phyloP scores from a whole-genome alignment of 352 stramenopile species.

The Phytophthora sp. region DNA sequence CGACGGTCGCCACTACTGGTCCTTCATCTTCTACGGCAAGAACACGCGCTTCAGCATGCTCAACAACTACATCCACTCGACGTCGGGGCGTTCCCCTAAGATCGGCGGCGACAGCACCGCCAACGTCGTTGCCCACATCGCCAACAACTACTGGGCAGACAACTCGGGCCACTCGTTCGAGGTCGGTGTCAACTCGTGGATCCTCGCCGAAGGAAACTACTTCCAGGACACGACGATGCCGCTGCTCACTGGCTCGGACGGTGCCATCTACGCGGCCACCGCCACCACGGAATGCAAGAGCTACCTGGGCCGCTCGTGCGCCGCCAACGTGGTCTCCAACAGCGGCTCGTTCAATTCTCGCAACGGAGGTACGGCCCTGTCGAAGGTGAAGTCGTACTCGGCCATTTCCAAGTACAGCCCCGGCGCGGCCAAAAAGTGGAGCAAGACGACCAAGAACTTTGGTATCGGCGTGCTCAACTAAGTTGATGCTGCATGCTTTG shows the following conservation, averaged over 20 bases:
- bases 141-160: constrained; percentile 43
- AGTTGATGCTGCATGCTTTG: not conserved
- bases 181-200: constrained; percentile 30
- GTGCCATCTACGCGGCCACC: constrained; percentile 19
- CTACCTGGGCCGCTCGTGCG: constrained; percentile 32
- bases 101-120: constrained; percentile 7
- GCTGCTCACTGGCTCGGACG: constrained; percentile 3
- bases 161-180: constrained; percentile 48
- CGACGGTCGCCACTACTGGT: constrained; percentile 51
- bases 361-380: constrained; percentile 18
- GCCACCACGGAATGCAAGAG: constrained; percentile 20
- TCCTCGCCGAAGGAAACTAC: constrained; percentile 57
- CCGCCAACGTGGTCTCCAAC: constrained; percentile 29
- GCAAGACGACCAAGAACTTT: constrained; percentile 26
- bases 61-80: constrained; percentile 43
- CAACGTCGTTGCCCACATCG: constrained; percentile 32
- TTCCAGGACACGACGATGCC: constrained; percentile 36
- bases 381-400: constrained; percentile 19
- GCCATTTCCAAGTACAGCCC: constrained; percentile 12
- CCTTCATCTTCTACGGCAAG: constrained; percentile 37
- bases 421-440: constrained; percentile 17
- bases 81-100: constrained; percentile 36
- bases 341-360: constrained; percentile 20
- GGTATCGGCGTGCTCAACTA: constrained; percentile 30
- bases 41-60: constrained; percentile 40